Evolutionary conservation across 1,284 basidiomycete species (phyloP).

Genomic region (Moesziomyces aphidis): DNA sequence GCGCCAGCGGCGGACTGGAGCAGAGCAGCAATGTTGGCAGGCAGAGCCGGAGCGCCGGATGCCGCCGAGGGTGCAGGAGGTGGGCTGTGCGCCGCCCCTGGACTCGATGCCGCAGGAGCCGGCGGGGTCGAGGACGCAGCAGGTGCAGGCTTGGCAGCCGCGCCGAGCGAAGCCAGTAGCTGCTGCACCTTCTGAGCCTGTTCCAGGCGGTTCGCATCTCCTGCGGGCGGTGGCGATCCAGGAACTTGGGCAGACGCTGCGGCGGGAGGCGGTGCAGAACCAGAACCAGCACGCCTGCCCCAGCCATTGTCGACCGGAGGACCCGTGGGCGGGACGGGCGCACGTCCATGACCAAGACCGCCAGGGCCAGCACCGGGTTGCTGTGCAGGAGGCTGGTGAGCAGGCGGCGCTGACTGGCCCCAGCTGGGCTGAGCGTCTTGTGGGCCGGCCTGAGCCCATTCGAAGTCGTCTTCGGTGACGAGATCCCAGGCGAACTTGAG

Average conservation of each 20-base stretch:
- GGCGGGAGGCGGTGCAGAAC: conserved; percentile 14
- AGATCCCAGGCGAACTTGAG: conserved; percentile 88
- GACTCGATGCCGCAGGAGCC: conserved; percentile 13
- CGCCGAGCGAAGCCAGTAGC: conserved; percentile 60
- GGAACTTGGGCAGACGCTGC: conserved; percentile 3
- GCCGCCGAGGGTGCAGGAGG: conserved; percentile 11
- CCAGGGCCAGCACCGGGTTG: conserved; percentile 10
- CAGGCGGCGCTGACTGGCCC: conserved; percentile 14
- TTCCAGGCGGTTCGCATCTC: conserved; percentile 57
- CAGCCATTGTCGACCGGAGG: conserved; percentile 43
- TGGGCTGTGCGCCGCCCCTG: conserved; percentile 26
- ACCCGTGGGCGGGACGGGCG: conserved; percentile 31
- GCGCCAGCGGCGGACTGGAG: conserved; percentile 46
- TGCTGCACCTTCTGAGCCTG: conserved; percentile 68
- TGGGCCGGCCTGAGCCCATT: conserved; percentile 65
- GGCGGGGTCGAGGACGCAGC: conserved; percentile 22
- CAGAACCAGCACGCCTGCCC: conserved; percentile 38
- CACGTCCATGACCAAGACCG: conserved; percentile 27
- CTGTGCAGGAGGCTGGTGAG: conserved; percentile 16
- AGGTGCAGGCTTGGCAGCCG: conserved; percentile 30
- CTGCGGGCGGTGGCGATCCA: conserved; percentile 4
- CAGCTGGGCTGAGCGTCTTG: conserved; percentile 24
- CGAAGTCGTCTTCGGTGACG: conserved; percentile 53
- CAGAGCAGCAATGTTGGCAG: conserved; percentile 50
- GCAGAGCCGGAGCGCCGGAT: conserved; percentile 25